Conservation (phyloP, 1,284 basidiomycete genomes). For the Ceratobasidium sp. region DNA sequence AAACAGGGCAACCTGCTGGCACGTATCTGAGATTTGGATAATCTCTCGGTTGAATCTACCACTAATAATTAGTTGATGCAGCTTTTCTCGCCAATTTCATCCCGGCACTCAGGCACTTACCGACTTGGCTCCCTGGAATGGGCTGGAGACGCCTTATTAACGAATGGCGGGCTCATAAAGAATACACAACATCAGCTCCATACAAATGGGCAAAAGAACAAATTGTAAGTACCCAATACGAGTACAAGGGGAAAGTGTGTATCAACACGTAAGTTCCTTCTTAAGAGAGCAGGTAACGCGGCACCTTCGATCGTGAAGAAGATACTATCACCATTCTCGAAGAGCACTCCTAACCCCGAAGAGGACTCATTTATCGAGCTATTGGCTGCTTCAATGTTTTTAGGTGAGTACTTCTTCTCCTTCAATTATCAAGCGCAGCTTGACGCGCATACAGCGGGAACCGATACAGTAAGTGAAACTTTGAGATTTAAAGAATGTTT, state of each 20-base stretch:
- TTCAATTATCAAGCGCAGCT: no score
- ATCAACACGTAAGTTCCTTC: neutral
- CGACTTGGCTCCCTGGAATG: constrained; percentile 12
- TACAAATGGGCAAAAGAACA: constrained; percentile 26
- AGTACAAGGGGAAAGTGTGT: neutral
- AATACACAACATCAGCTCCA: neutral
- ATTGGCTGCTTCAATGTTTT: neutral
- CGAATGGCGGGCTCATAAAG: constrained; percentile 23
- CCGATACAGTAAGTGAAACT: constrained; percentile 3
- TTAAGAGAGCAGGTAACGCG: neutral
- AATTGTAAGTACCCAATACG: constrained; percentile 20
- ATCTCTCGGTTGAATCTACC: neutral
- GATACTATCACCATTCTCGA: constrained; percentile 10
- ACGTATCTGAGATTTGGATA: neutral
- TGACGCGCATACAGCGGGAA: no score
- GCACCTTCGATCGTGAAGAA: constrained; percentile 17
- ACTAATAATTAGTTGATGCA: neutral
- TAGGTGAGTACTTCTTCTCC: neutral
- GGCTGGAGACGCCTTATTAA: constrained; percentile 5
- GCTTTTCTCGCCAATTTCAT: constrained; percentile 21
- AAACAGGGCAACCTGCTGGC: constrained; percentile 12
- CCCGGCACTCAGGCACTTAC: constrained; percentile 5
- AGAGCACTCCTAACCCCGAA: neutral
- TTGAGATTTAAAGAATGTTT: neutral
- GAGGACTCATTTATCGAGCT: constrained; percentile 27